Base-by-base conservation (phyloP, 2,329 filamentous ascomycete species). In the Colletotrichum musae region DNA sequence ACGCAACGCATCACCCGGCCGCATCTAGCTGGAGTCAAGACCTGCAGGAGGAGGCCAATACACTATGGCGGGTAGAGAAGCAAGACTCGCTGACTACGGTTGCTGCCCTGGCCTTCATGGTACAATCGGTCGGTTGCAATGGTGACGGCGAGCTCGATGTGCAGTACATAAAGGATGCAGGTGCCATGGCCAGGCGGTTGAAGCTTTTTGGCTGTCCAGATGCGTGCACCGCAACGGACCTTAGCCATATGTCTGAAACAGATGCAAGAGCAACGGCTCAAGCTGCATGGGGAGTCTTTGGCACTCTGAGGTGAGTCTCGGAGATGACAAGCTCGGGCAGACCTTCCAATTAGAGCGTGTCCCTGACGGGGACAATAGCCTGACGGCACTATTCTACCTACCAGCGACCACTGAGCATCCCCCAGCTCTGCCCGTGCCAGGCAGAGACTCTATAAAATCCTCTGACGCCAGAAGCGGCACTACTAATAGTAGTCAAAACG, bases 291-390 rank as follows among this genome's bases (percentile, higher is more conserved):
- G 77, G 75, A 4, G 71, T 73, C 5, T 82, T 82, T 58, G 80
- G 81, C 60, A 82, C 77, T 79, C 77, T 78, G 63, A 74, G 78
- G 81, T 81, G 69, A 75, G 79, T 68, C 12, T 43, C 36, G 43
- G 24, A 21, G 41, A n/a, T 26, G 41, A 43, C 28, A 5, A 32
- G 9, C 7, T n/a, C 41, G 41, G 41, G 16, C 41, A 15, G 41
- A 43, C 41, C 36, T 13, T 28, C 4, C 26, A 10, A 28, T 32
- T 13, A 32, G 7, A 41, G 13, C 26, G 6, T 43, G 13, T 36
- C 47, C 36, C 39, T 70, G 48, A 70, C 39, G 5, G 7, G 24
- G 7, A 12, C 43, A 43, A 45, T 36, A 70, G 67, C 52, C 60
- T 70, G 56, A 39, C 13, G 6, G 52, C 67, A 1, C 67, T 67